Evolutionary conservation across 2,329 filamentous ascomycete genomes (phyloP).

Genomic region (Stylonectria norvegica): DNA sequence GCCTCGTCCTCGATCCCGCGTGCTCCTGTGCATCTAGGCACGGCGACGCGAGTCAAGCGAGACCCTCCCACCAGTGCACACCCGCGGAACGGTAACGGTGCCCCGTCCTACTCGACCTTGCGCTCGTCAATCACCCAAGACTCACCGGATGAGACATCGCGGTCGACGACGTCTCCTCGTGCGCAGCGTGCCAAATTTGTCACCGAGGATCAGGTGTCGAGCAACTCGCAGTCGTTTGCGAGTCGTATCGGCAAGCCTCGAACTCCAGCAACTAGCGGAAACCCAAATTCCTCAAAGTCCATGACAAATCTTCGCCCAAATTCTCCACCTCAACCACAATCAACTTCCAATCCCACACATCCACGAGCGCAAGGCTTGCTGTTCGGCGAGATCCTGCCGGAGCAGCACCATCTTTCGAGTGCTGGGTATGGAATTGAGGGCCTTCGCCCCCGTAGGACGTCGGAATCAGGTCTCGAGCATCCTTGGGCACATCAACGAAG

Average conservation of each 20-base stretch:
- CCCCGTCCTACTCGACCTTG: conserved; percentile 40
- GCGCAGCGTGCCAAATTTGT: conserved; percentile 47
- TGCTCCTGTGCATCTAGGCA: conserved; percentile 33
- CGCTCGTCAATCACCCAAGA: conserved; percentile 31
- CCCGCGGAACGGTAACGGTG: conserved; percentile 34
- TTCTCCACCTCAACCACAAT: conserved; percentile 33
- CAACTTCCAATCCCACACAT: conserved; percentile 32
- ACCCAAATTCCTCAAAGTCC: conserved; percentile 34
- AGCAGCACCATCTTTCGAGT: conserved; percentile 50
- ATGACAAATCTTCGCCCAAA: conserved; percentile 33
- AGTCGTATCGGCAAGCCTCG: conserved; percentile 56
- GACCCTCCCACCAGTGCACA: conserved; percentile 34
- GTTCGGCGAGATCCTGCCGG: conserved; percentile 72
- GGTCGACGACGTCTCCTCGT: conserved; percentile 26
- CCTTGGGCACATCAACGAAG: conserved; percentile 50
- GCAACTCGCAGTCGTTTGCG: conserved; percentile 56
- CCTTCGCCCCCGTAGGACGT: conserved; percentile 57
- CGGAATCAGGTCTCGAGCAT: conserved; percentile 65
- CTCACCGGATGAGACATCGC: conserved; percentile 16
- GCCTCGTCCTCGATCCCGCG: conserved; percentile 33
- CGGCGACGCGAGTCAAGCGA: conserved; percentile 32
- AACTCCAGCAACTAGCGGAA: conserved; percentile 29
- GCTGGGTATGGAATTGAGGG: conserved; percentile 60
- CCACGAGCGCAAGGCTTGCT: conserved; percentile 52
- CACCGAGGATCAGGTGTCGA: conserved; percentile 50